Evolutionary conservation across 164 flowering plant species (phyloP), one percentile per base, ranked within the genome.

Genomic region (Vitis vinifera): DNA sequence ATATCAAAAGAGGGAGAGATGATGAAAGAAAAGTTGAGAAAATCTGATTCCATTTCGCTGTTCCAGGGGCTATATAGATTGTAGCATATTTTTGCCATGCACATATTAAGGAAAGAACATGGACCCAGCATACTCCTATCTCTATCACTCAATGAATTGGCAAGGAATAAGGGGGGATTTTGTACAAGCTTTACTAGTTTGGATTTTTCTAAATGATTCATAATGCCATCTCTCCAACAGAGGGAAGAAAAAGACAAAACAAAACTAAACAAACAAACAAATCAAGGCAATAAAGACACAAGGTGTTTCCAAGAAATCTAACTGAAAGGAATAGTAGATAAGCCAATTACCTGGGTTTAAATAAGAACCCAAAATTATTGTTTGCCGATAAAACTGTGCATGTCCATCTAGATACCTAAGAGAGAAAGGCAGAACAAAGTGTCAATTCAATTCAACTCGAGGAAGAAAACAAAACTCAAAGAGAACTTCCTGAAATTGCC

Each of bases 331-430:
- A 52, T 1, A 51, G 13, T 30, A 8, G 48, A 12, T 49, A 49
- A 57, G 10, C 52, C 9, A 16, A 67, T 68, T 80, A 95, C 99
- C 98, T 83, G 99, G 96, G 66, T 82, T 93, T 31, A 76, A 58
- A 84, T 88, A 86, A 75, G 77, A 83, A 63, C 97, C 77, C 65
- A 95, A 79, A 60, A 93, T 61, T 66, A 95, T 87, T 71, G 97
- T 79, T 72, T 95, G 99, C 65, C 98, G 85, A 70, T 89, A 95
- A 73, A 82, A 95, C 31, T 72, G 76, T 6, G 99, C 89, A 74
- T 87, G 78, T 51, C 87, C 94, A 78, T 95, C 89, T 17, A 90
- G 79, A 75, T 91, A 93, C 98, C 99, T 92, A 56, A 68, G 65
- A 27, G 63, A 9, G 57, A 44, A 58, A 62, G 13, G 19, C 50